A percentile compares a stretch with the other conserved stretches of the same genome.
Evolutionary conservation across 495 filamentous ascomycete species (phyloP).

Genomic region (Annulohypoxylon bovei): DNA sequence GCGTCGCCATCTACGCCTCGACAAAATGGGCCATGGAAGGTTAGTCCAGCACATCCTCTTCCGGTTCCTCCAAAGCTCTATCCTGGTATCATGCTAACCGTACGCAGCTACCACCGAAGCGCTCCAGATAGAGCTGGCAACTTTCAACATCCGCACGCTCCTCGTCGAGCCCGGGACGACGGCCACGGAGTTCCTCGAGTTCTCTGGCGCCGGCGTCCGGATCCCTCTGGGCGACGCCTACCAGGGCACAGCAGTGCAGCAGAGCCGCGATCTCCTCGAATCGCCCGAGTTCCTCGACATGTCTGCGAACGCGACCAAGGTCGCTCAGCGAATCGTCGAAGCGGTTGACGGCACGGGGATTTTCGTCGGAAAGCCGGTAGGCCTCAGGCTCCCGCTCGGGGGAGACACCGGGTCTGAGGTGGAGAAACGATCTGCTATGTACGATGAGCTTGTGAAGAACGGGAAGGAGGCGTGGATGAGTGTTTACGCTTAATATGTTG

Average conservation of each 20-base stretch:
- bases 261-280: neutral
- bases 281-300: neutral
- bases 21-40: constrained; percentile 56
- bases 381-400: constrained; percentile 31
- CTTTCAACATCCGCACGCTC: constrained; percentile 50
- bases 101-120: constrained; percentile 40
- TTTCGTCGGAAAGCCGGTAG: constrained; percentile 21
- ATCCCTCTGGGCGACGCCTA: constrained; percentile 27
- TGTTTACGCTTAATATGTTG: constrained; percentile 8
- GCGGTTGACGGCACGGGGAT: constrained; percentile 38
- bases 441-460: neutral
- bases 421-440: constrained; percentile 22
- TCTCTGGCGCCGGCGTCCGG: constrained; percentile 19
- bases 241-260: constrained; percentile 20
- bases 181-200: constrained; percentile 19
- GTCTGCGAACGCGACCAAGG: constrained; percentile 28
- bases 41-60: constrained; percentile 20
- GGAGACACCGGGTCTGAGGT: constrained; percentile 26
- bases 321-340: constrained; percentile 55
- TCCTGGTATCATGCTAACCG: neutral
- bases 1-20: constrained; percentile 51
- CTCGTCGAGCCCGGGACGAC: constrained; percentile 51
- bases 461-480: constrained; percentile 37
- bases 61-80: neutral
- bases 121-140: constrained; percentile 48